Percentiles rank a stretch among this genome's conserved stretches.
These are phyloP conservation scores for Rossbeevera mucosa DNA, from an alignment of 768 basidiomycete species.

Conservation along the genomic window DNA sequence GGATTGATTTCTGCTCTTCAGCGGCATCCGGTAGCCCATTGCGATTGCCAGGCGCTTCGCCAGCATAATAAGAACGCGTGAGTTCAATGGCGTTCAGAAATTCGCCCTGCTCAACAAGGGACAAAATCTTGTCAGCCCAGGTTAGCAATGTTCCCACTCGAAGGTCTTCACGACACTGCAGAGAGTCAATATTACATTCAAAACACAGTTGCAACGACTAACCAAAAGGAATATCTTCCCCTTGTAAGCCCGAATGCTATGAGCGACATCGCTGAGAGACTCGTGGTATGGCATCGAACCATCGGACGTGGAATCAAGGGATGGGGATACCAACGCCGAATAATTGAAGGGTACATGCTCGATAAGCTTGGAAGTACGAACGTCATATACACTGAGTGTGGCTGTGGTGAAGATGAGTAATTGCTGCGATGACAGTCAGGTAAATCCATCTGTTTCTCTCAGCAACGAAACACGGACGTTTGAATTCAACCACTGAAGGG, in stretches of 20 bases:
- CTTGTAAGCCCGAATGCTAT: constrained; percentile 78
- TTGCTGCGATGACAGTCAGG: constrained; percentile 47
- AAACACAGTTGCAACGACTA: constrained; percentile 26
- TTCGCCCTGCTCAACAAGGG: constrained; percentile 78
- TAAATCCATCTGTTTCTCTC: background rate
- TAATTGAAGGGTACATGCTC: constrained; percentile 61
- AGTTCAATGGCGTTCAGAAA: constrained; percentile 89
- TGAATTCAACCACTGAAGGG: constrained; percentile 83
- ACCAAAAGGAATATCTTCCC: constrained; percentile 90
- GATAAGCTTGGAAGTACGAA: constrained; percentile 49
- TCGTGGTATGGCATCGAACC: constrained; percentile 47
- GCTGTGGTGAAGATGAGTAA: constrained; percentile 53
- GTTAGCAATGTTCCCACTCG: constrained; percentile 83
- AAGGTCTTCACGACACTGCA: constrained; percentile 61
- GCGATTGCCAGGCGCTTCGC: constrained; percentile 76
- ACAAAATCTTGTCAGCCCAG: constrained; percentile 91
- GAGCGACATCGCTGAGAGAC: constrained; percentile 51
- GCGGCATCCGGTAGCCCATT: constrained; percentile 77
- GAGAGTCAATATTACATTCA: constrained; percentile 3
- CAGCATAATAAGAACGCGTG: constrained; percentile 74
- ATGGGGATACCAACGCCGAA: constrained; percentile 51
- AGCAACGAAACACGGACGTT: constrained; percentile 59
- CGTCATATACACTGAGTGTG: constrained; percentile 67
- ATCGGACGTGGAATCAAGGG: constrained; percentile 42
- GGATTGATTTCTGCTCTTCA: constrained; percentile 51